Evolutionary conservation across 768 basidiomycete species (phyloP).

Genomic region (Xerocomus spinulosus): DNA sequence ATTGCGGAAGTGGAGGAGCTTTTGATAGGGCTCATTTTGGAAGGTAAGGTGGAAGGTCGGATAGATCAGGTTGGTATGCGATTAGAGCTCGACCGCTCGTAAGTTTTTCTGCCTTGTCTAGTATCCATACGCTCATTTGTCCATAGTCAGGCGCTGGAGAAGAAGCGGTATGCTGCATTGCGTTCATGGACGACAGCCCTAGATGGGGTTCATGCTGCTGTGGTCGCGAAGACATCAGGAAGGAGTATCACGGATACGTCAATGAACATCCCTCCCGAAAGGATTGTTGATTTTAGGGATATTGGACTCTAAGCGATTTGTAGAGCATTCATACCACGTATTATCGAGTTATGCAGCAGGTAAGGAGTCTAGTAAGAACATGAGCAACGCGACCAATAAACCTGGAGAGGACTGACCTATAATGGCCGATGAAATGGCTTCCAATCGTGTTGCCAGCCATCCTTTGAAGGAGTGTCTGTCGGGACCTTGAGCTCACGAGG

Average conservation of each 20-base stretch:
- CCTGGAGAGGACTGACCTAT: conserved; percentile 14
- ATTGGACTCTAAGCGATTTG: conserved; percentile 17
- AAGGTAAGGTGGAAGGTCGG: conserved; percentile 94
- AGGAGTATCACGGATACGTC: conserved; percentile 30
- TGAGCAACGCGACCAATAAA: neutral
- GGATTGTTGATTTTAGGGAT: conserved; percentile 31
- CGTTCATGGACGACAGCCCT: conserved; percentile 81
- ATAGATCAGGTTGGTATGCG: conserved; percentile 97
- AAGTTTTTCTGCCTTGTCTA: conserved; percentile 9
- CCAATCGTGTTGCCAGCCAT: conserved; percentile 88
- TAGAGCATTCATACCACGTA: conserved; percentile 10
- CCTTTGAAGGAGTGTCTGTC: conserved; percentile 75
- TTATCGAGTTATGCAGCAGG: too few relatives aligned
- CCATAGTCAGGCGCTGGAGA: conserved; percentile 77
- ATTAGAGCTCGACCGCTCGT: conserved; percentile 87
- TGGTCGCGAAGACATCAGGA: conserved; percentile 65
- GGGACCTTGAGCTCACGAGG: conserved; percentile 85
- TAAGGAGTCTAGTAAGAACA: neutral
- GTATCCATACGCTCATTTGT: conserved; percentile 3
- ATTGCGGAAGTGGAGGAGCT: conserved; percentile 90
- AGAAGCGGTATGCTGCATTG: conserved; percentile 77
- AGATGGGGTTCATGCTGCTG: conserved; percentile 68
- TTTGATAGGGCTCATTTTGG: conserved; percentile 87
- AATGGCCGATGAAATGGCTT: conserved; percentile 57
- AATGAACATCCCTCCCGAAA: conserved; percentile 30